Base-by-base conservation (phyloP, 768 basidiomycete genomes). In the Tylopilus rubrobrunneus region DNA sequence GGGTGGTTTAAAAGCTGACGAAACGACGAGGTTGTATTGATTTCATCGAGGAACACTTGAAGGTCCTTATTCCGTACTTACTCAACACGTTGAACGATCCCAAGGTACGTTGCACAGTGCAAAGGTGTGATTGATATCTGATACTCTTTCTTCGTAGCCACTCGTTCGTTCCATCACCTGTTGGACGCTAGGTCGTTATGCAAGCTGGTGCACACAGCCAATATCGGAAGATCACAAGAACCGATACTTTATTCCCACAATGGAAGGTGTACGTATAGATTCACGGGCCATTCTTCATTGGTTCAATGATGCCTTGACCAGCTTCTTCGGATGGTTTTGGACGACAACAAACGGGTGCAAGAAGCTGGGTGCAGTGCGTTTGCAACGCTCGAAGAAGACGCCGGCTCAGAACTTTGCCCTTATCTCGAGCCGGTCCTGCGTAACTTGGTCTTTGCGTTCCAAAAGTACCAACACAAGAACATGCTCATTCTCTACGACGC, bases 401-500 rank as follows among this genome's bases (percentile, higher is more conserved):
- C 97, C 6, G 96, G 93, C 2, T 64, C 79, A 3, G 88, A 90
- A 61, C 83, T 99, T 48, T 87, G 85, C 11, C 97, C 97, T 2
- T 98, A 89, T 74, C 85, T 98, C 15, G 94, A 96, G 63, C 95
- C 95, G 4, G 91, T 99, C 49, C 76, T 99, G 53, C 86, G 89
- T 50, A 98, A 98, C 71, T 78, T 99, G 49, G 95, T 98, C 36
- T 85, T 92, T 58, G 97, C 97, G 1, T 99, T 98, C 71, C 84
- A 90, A 53, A 98, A 97, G 73, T 99, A 99, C 71, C 97, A 99
- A 67, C 95, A 97, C 73, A 98, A 98, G 80, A 99, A 99, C 69
- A 87, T 98, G 82, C 81, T 99, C 60, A 99, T 98, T 56, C 75
- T 99, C 31, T 98, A 98, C 66, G 97, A 99, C 64, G 97, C 97